These are phyloP conservation scores for Calvatia gigantea DNA, from an alignment of 768 basidiomycete genomes.

Conservation along the genomic window DNA sequence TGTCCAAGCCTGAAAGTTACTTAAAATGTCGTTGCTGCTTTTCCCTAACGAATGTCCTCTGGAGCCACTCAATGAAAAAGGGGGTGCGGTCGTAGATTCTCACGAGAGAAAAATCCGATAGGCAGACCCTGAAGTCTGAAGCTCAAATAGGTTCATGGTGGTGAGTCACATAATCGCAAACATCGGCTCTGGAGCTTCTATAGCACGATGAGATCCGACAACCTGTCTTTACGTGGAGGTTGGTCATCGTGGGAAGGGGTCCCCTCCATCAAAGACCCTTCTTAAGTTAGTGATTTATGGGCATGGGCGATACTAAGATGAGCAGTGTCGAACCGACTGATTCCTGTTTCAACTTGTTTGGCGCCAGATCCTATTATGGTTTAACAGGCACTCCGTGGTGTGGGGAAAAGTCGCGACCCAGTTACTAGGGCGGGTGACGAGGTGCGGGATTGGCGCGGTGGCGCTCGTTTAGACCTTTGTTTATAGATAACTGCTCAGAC, in stretches of 20 bases:
- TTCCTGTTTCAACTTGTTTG: slow-evolving; percentile 3
- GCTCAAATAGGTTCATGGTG: background rate
- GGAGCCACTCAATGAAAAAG: too few species aligned
- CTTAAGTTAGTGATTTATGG: slow-evolving; percentile 1
- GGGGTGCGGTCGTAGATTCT: too few species aligned
- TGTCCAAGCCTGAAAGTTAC: too few species aligned
- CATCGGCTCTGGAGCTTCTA: background rate
- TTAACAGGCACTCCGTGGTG: background rate
- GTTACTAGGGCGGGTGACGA: background rate
- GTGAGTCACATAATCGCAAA: slow-evolving; percentile 3
- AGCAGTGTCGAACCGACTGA: slow-evolving; percentile 5
- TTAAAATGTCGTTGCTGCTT: too few species aligned
- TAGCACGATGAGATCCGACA: background rate
- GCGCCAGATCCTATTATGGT: background rate
- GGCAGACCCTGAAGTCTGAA: too few species aligned
- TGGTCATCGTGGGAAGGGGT: slow-evolving; percentile 1
- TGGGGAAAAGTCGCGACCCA: background rate
- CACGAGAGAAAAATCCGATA: too few species aligned
- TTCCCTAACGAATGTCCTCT: too few species aligned
- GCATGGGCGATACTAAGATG: background rate
- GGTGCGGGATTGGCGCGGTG: background rate
- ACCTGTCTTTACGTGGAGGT: slow-evolving; percentile 6
- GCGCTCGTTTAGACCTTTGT: too few species aligned
- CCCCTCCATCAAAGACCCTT: background rate
- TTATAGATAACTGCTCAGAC: too few species aligned